These are phyloP conservation scores for Xylaria flabelliformis DNA, from an alignment of 495 filamentous ascomycete species.

Conservation along the genomic window DNA sequence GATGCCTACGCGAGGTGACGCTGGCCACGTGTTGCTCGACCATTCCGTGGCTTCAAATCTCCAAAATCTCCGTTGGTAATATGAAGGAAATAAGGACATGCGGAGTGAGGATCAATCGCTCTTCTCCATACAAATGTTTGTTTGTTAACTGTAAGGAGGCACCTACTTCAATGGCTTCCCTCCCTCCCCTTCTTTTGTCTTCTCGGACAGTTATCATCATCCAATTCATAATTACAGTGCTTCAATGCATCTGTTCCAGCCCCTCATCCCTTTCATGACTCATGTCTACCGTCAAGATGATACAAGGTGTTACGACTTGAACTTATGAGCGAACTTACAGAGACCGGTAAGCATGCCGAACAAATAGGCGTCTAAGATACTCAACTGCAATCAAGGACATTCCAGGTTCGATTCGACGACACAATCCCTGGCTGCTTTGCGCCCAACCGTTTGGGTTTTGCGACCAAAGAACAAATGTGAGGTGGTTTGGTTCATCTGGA, in stretches of 20 bases:
- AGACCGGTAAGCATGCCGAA: conserved; percentile 1
- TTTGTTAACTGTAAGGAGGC: neutral
- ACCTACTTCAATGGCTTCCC: neutral
- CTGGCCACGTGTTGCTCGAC: conserved; percentile 26
- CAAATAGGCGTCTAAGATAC: neutral
- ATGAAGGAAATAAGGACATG: conserved; percentile 3
- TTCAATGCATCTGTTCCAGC: conserved; percentile 3
- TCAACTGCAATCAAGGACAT: neutral
- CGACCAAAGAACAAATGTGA: neutral
- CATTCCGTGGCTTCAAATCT: conserved; percentile 22
- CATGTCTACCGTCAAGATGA: neutral
- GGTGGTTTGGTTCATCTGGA: neutral
- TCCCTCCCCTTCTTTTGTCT: neutral
- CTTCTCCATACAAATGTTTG: neutral
- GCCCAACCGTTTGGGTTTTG: conserved; percentile 1
- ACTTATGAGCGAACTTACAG: neutral
- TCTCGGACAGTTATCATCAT: neutral
- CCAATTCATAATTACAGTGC: neutral
- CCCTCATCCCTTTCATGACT: conserved; percentile 1
- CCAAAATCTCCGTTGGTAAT: conserved; percentile 10
- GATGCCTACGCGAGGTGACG: conserved; percentile 11
- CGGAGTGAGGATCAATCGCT: neutral
- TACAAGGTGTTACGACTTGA: neutral
- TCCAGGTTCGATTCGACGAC: neutral
- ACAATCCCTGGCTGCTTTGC: neutral